Percentiles rank a stretch among this genome's conserved stretches.
These are phyloP conservation scores for Fraxinus quadrangulata DNA, from an alignment of 257 asterid genomes.

Conservation along the genomic window DNA sequence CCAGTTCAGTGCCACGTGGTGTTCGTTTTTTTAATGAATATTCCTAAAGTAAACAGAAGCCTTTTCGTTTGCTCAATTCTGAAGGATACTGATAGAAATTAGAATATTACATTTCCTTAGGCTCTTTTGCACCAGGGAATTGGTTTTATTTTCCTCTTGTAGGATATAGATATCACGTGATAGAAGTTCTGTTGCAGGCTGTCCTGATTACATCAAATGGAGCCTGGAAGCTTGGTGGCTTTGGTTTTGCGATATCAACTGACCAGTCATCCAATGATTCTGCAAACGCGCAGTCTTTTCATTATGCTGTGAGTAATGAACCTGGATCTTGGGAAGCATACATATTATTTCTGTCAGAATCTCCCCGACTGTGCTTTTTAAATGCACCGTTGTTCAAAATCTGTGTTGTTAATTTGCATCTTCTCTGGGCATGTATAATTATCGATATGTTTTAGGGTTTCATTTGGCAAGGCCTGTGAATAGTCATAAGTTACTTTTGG, in stretches of 20 bases:
- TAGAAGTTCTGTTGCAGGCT: slow-evolving; percentile 50
- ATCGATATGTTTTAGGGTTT: neutral
- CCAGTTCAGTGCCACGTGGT: neutral
- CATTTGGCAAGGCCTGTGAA: too few species aligned
- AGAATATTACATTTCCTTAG: neutral
- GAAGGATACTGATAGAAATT: neutral
- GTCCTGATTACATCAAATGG: slow-evolving; percentile 91
- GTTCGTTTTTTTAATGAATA: neutral
- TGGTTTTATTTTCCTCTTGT: neutral
- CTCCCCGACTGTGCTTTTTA: neutral
- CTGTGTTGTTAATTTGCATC: slow-evolving; percentile 17
- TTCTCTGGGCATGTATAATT: slow-evolving; percentile 3
- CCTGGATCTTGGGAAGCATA: slow-evolving; percentile 23
- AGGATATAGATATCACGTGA: slow-evolving; percentile 24
- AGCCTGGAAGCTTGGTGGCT: slow-evolving; percentile 99
- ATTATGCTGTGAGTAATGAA: slow-evolving; percentile 85
- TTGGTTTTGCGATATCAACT: slow-evolving; percentile 78
- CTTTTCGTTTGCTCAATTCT: neutral
- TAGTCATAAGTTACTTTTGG: too few species aligned
- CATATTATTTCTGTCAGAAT: slow-evolving; percentile 17
- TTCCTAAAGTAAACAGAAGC: neutral
- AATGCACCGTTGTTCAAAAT: neutral
- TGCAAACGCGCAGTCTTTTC: slow-evolving; percentile 67
- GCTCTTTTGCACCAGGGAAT: slow-evolving; percentile 2
- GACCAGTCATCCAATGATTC: slow-evolving; percentile 74